Evolutionary conservation across 768 basidiomycete genomes (phyloP).

Genomic region (Tylopilus plumbeoviolaceoides): DNA sequence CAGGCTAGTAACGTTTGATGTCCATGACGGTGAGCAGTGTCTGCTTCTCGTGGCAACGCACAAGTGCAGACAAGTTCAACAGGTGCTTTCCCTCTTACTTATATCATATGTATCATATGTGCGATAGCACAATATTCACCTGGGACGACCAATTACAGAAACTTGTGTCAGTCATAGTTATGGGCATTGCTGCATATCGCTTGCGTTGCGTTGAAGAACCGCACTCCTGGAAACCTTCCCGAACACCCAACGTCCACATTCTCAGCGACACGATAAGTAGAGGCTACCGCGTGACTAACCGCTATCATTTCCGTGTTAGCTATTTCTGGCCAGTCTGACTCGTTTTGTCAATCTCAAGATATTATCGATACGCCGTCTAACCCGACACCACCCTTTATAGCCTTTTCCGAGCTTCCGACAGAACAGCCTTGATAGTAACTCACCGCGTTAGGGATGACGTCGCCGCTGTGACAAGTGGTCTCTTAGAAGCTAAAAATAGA

Average conservation of each 20-base stretch:
- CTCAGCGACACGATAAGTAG: not conserved
- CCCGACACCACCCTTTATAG: no score
- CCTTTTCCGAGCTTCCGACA: no score
- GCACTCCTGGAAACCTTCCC: not conserved
- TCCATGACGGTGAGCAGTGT: not conserved
- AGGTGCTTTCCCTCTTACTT: not conserved
- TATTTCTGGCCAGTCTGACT: not conserved
- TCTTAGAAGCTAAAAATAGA: not conserved
- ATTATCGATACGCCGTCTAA: not conserved
- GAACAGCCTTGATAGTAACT: not conserved
- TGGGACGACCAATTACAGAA: no score
- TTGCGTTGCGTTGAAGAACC: not conserved
- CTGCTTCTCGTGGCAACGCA: no score
- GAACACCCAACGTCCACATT: not conserved
- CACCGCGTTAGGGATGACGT: not conserved
- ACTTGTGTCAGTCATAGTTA: no score
- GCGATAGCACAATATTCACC: not conserved
- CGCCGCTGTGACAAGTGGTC: not conserved
- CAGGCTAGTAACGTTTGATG: constrained; percentile 1
- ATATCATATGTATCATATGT: not conserved
- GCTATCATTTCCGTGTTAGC: not conserved
- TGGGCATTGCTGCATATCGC: no score
- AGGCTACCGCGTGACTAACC: not conserved
- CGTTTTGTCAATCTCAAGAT: not conserved
- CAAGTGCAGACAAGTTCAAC: not conserved